phyloP scores from a whole-genome alignment of 176 grass and related monocot species.

The Aegilops speltoides region DNA sequence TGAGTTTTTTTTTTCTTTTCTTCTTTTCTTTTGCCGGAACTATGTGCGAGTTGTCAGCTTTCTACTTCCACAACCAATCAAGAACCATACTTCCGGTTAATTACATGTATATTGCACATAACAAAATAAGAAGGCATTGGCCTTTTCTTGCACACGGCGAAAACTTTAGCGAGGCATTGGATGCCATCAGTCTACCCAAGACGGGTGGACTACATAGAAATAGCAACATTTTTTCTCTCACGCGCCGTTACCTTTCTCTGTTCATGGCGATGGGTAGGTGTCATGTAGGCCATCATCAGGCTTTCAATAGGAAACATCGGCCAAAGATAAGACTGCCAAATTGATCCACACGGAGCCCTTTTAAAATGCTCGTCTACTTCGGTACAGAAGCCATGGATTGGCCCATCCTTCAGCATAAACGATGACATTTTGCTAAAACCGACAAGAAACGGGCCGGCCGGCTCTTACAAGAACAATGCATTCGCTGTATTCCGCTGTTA shows the following conservation, averaged over 20 bases:
- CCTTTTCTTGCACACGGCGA: background rate
- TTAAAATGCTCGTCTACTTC: background rate
- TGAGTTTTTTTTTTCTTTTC: background rate
- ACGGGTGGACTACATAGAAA: slow-evolving; percentile 38
- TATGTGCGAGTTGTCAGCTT: background rate
- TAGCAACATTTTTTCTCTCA: slow-evolving; percentile 7
- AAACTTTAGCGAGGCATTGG: background rate
- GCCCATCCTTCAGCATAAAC: slow-evolving; percentile 19
- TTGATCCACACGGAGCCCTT: background rate
- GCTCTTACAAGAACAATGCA: slow-evolving; percentile 21
- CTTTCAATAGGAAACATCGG: slow-evolving; percentile 6
- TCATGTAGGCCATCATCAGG: slow-evolving; percentile 9
- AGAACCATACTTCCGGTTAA: background rate
- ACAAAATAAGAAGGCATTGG: background rate
- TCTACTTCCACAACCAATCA: slow-evolving; percentile 7
- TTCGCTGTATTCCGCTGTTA: background rate
- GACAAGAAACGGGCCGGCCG: slow-evolving; percentile 15
- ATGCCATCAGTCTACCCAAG: slow-evolving; percentile 18
- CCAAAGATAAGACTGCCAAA: background rate
- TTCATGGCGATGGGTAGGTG: background rate
- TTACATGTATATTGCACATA: background rate
- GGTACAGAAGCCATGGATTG: background rate
- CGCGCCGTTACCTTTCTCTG: background rate
- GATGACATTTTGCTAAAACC: slow-evolving; percentile 25
- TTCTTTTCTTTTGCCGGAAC: no score